Conservation (phyloP, 805 yeast species). For the Saccharomycopsis sp. region DNA sequence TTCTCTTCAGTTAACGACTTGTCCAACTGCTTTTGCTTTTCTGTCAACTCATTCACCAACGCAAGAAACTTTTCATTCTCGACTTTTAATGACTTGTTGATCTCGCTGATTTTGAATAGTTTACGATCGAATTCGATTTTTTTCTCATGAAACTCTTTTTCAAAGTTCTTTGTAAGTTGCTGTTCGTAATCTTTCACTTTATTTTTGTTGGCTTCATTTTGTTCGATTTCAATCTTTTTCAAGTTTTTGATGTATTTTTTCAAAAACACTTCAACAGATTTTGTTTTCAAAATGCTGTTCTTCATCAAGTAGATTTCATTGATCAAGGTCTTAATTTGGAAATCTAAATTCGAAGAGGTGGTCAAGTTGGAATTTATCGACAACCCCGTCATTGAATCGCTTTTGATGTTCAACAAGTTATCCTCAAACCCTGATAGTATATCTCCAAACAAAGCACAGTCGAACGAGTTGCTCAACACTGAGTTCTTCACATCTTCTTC, state of each 20-base stretch:
- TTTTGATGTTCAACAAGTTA: conserved; percentile 38
- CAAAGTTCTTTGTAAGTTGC: conserved; percentile 13
- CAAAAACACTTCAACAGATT: conserved; percentile 47
- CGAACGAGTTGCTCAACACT: conserved; percentile 32
- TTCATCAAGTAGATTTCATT: conserved; percentile 49
- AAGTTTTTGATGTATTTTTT: conserved; percentile 33
- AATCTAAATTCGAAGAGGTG: conserved; percentile 45
- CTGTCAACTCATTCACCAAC: conserved; percentile 15
- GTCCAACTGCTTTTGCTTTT: conserved; percentile 25
- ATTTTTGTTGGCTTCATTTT: conserved; percentile 18
- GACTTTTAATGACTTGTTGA: background rate
- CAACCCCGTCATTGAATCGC: conserved; percentile 44
- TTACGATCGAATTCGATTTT: conserved; percentile 13
- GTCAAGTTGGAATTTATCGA: conserved; percentile 53
- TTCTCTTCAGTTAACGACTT: conserved; percentile 22
- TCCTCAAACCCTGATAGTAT: conserved; percentile 41
- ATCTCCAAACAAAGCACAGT: conserved; percentile 56
- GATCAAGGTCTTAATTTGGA: conserved; percentile 45
- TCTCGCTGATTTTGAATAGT: conserved; percentile 9
- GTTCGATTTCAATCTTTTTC: conserved; percentile 19
- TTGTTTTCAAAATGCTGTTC: conserved; percentile 47
- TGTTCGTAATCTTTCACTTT: conserved; percentile 20
- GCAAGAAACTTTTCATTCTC: conserved; percentile 11
- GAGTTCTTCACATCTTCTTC: conserved; percentile 23
- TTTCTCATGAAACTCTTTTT: conserved; percentile 16